These are phyloP conservation scores for Primulina tabacum DNA, from an alignment of 257 asterid genomes.

Conservation along the genomic window DNA sequence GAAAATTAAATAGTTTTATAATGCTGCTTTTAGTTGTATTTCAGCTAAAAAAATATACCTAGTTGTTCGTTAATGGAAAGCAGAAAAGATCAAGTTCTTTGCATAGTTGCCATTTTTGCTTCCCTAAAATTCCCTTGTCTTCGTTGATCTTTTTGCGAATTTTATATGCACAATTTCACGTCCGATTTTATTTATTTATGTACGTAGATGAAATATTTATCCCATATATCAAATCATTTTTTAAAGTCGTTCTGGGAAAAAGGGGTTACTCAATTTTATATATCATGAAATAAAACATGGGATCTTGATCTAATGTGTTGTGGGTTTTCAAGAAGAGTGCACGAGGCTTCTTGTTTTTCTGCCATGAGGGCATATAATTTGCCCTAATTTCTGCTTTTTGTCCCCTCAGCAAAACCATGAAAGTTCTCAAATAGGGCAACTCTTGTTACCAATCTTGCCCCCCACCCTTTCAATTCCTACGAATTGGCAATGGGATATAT, in stretches of 20 bases:
- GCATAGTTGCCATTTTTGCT: constrained; percentile 28
- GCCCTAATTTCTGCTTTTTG: constrained; percentile 77
- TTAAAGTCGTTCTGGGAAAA: not conserved
- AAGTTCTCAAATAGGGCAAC: constrained; percentile 56
- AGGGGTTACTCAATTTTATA: not conserved
- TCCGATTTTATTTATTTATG: no score
- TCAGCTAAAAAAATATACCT: constrained; percentile 10
- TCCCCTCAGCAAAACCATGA: constrained; percentile 91
- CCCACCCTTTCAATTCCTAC: constrained; percentile 30
- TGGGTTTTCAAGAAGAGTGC: constrained; percentile 28
- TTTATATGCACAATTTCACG: not conserved
- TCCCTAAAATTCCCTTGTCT: constrained; percentile 36
- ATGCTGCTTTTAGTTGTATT: constrained; percentile 21
- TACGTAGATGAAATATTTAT: not conserved
- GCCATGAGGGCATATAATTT: constrained; percentile 34
- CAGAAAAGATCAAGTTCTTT: constrained; percentile 19
- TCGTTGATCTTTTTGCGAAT: constrained; percentile 1
- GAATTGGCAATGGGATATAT: constrained; percentile 43
- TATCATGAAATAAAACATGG: not conserved
- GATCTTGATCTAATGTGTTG: not conserved
- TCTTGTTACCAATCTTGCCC: constrained; percentile 39
- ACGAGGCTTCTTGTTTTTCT: constrained; percentile 42
- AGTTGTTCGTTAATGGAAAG: constrained; percentile 28
- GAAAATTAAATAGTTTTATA: constrained; percentile 19
- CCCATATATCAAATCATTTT: not conserved